phyloP scores from a whole-genome alignment of 78 protist species.

The Dictyostelium discoideum region DNA sequence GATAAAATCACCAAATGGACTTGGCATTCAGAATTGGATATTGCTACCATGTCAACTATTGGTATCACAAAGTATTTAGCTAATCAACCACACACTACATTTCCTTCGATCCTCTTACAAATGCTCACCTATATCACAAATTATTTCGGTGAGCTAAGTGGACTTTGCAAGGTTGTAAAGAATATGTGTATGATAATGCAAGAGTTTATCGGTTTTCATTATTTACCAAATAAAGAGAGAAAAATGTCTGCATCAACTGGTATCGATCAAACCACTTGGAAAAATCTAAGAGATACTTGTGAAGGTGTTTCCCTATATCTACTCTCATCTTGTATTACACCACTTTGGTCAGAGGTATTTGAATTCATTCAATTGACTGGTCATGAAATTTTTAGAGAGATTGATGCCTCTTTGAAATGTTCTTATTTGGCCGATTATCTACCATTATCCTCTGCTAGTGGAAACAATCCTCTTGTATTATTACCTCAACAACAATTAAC shows the following conservation, averaged over 20 bases:
- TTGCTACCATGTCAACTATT: slow-evolving; percentile 46
- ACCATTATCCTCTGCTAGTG: neutral
- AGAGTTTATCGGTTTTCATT: slow-evolving; percentile 52
- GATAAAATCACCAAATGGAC: slow-evolving; percentile 65
- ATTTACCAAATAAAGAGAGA: slow-evolving; percentile 40
- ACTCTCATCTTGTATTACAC: neutral
- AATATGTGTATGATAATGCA: slow-evolving; percentile 48
- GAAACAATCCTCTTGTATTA: neutral
- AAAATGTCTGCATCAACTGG: slow-evolving; percentile 17
- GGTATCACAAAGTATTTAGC: slow-evolving; percentile 54
- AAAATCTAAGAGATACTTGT: slow-evolving; percentile 42
- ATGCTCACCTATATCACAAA: slow-evolving; percentile 59
- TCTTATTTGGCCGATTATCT: slow-evolving; percentile 50
- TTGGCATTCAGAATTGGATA: slow-evolving; percentile 29
- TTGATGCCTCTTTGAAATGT: neutral
- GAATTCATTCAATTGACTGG: slow-evolving; percentile 40
- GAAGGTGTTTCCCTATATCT: slow-evolving; percentile 57
- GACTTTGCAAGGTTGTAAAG: slow-evolving; percentile 25
- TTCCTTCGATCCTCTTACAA: slow-evolving; percentile 49
- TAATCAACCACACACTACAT: slow-evolving; percentile 62
- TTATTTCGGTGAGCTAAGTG: slow-evolving; percentile 23
- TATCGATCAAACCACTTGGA: slow-evolving; percentile 60
- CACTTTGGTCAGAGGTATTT: slow-evolving; percentile 49
- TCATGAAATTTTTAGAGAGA: slow-evolving; percentile 58
- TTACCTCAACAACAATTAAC: neutral